Evolutionary conservation across 2,329 filamentous ascomycete species (phyloP).

Genomic region (Alternaria hordeiaustralica): DNA sequence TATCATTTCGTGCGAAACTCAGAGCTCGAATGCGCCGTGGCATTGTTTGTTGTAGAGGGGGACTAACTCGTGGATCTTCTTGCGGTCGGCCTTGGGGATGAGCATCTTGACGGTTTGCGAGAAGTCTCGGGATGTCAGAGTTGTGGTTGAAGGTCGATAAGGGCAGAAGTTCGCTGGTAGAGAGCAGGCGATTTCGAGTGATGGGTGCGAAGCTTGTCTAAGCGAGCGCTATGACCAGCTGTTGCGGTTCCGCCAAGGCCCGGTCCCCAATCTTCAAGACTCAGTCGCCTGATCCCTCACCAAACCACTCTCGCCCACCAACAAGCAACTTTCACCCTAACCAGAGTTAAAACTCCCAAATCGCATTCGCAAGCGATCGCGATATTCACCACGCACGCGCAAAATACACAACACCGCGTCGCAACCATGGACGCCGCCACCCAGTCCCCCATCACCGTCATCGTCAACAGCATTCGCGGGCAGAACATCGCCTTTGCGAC

Average conservation of each 20-base stretch:
- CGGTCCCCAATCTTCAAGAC: neutral
- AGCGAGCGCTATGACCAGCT: conserved; percentile 19
- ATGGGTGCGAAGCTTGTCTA: conserved; percentile 19
- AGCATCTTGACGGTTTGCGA: conserved; percentile 66
- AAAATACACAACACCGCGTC: neutral
- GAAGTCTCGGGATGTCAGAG: conserved; percentile 33
- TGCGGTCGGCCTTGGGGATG: conserved; percentile 99
- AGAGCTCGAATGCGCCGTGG: conserved; percentile 31
- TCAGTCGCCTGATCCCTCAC: neutral
- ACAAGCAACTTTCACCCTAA: neutral
- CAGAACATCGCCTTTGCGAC: conserved; percentile 83
- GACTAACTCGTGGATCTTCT: conserved; percentile 99
- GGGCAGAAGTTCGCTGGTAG: conserved; percentile 18
- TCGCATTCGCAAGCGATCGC: neutral
- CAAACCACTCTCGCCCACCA: neutral
- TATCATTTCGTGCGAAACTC: conserved; percentile 38
- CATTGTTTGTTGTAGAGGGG: conserved; percentile 25
- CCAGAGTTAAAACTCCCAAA: neutral
- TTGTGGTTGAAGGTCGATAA: conserved; percentile 23
- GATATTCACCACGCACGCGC: neutral
- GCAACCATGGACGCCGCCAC: conserved; percentile 32
- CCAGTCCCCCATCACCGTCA: conserved; percentile 57
- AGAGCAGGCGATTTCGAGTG: conserved; percentile 15
- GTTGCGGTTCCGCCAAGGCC: conserved; percentile 5
- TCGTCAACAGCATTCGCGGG: conserved; percentile 84